phyloP scores from a whole-genome alignment of 108 stramenopile genomes.

The Cyclotella atomus region DNA sequence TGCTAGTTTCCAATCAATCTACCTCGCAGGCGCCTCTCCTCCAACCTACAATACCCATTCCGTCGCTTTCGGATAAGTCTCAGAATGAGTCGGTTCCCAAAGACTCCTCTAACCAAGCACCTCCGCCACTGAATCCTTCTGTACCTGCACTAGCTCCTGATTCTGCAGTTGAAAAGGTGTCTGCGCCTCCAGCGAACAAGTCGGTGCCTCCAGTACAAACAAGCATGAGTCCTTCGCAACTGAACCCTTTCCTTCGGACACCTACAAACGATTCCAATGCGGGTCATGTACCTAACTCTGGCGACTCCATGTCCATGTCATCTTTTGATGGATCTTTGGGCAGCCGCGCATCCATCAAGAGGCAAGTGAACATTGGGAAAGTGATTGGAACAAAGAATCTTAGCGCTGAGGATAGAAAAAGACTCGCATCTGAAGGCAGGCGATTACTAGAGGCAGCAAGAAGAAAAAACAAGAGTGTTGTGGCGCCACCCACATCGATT shows the following conservation, averaged over 20 bases:
- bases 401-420: constrained; percentile 34
- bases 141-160: no score
- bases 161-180: no score
- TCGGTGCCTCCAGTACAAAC: neutral
- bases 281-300: constrained; percentile 18
- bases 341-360: constrained; percentile 41
- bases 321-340: constrained; percentile 47
- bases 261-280: constrained; percentile 9
- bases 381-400: constrained; percentile 40
- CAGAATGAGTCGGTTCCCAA: no score
- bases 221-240: neutral
- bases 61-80: no score
- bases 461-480: neutral
- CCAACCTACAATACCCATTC: no score
- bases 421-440: constrained; percentile 11
- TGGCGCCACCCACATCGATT: constrained; percentile 8
- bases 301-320: constrained; percentile 32
- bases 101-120: neutral
- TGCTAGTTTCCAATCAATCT: no score
- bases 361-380: constrained; percentile 37
- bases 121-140: neutral
- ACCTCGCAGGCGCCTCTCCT: no score
- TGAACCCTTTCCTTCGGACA: constrained; percentile 2
- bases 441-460: constrained; percentile 18
- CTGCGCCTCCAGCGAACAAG: neutral